Evolutionary conservation across 202 grass and related monocot species (phyloP).

Genomic region (Carex sylvatica): DNA sequence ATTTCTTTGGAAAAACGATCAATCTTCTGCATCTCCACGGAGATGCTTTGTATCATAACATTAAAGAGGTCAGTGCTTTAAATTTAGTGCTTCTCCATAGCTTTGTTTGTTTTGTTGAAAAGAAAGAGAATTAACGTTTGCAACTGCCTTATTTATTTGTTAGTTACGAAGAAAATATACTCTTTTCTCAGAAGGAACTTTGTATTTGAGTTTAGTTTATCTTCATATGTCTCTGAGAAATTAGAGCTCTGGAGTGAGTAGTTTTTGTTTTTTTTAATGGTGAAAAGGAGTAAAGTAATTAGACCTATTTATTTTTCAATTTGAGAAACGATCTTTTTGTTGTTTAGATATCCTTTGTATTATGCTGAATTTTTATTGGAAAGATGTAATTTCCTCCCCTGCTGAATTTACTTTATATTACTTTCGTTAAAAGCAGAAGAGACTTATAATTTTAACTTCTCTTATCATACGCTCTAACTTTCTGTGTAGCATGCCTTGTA

Average conservation of each 20-base stretch:
- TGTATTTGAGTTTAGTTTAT: not conserved
- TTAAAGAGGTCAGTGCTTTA: constrained; percentile 48
- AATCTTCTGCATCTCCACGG: constrained; percentile 52
- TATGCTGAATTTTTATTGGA: not conserved
- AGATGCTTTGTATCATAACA: constrained; percentile 50
- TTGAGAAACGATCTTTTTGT: not conserved
- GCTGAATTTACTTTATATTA: constrained; percentile 6
- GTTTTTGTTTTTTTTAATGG: not conserved
- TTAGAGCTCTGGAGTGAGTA: not conserved
- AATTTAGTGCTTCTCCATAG: not conserved
- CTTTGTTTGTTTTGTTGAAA: not conserved
- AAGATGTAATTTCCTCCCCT: not conserved
- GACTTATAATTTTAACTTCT: not conserved
- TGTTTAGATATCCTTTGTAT: not conserved
- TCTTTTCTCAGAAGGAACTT: not conserved
- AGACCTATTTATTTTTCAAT: constrained; percentile 1
- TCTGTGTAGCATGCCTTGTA: constrained; percentile 72
- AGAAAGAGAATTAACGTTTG: not conserved
- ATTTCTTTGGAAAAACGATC: constrained; percentile 76
- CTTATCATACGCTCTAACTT: constrained; percentile 19
- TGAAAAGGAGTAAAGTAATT: not conserved
- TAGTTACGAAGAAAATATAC: not conserved
- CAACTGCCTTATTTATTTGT: not conserved
- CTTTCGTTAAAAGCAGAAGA: not conserved
- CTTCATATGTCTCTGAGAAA: not conserved